Evolutionary conservation across 768 basidiomycete genomes (phyloP), one percentile per base, ranked within the genome.

Genomic region (Kwoniella botswanensis): DNA sequence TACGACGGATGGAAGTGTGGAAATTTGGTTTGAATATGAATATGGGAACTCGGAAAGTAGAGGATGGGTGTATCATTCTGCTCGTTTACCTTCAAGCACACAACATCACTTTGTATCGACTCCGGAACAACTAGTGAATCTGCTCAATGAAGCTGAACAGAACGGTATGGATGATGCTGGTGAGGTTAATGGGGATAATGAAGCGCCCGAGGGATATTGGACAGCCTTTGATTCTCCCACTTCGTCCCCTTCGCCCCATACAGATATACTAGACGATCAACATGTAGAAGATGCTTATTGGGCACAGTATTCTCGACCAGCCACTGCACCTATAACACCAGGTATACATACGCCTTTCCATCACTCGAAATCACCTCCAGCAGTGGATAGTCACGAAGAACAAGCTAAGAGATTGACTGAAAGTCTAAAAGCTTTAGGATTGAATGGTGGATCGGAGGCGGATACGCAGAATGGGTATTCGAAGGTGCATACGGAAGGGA

Each of bases 41-140:
- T 22, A 29, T 60, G 53, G 13, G 21, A 26, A 54, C 7, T 43
- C 35, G 43, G 65, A 68, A 4, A 54, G 68, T 10, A 64, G 68
- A 70, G 68, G 68, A 21, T 70, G 68, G 68, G 68, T 70, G 15
- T 70, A 70, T 54, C 68, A 70, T 54, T 70, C 68, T 13, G 63
- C 68, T 21, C 21, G 68, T 65, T 22, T 70, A 53, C 68, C 68
- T 63, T 21, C 61, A 18, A 2, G 24, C 3, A 56, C 54, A 17
- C 7, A 17, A 42, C 59, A 61, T 12, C 13, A 4, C 4, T 61
- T 61, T 41, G 59, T 61, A 22, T 61, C 59, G 13, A 43, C 18
- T 29, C 66, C 42, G 15, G 41, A 26, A 52, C 52, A 62, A 18
- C 60, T 54, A 35, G 35, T 35, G 35, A 7, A 35, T 35, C 35